Percentiles rank a stretch among this genome's conserved stretches.
phyloP scores from a whole-genome alignment of 2,329 filamentous ascomycete genomes.

The Teratosphaeria viscida region DNA sequence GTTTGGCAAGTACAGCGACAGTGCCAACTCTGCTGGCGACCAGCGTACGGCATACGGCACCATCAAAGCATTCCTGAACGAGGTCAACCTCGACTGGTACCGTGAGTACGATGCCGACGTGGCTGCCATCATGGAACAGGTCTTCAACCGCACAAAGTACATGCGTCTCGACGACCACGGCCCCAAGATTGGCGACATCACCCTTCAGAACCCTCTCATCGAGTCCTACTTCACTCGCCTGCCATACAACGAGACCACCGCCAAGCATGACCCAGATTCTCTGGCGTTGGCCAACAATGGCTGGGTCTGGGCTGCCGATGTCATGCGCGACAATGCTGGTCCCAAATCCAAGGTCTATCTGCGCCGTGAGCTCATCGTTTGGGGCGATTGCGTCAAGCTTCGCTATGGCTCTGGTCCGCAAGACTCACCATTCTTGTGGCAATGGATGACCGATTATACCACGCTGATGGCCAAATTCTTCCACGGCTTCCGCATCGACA shows the following conservation, averaged over 20 bases:
- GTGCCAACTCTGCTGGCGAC: constrained; percentile 39
- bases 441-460: constrained; percentile 90
- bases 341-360: constrained; percentile 85
- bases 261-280: constrained; percentile 63
- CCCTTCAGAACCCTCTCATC: constrained; percentile 66
- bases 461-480: constrained; percentile 90
- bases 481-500: constrained; percentile 90
- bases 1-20: constrained; percentile 56
- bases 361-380: constrained; percentile 91
- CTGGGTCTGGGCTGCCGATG: constrained; percentile 98
- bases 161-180: constrained; percentile 85
- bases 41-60: constrained; percentile 44
- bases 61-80: constrained; percentile 57
- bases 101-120: constrained; percentile 82
- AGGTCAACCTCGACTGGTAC: constrained; percentile 80
- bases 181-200: constrained; percentile 74
- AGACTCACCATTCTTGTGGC: constrained; percentile 90
- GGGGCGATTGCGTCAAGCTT: constrained; percentile 97
- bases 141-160: constrained; percentile 93
- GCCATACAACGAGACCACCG: constrained; percentile 65
- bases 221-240: constrained; percentile 93
- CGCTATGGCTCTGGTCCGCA: constrained; percentile 71
- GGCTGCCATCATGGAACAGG: constrained; percentile 73
- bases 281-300: constrained; percentile 88
- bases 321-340: constrained; percentile 85